A percentile compares a stretch with the other conserved stretches of the same genome.
phyloP scores from a whole-genome alignment of 768 basidiomycete genomes.

The Russula sp. region DNA sequence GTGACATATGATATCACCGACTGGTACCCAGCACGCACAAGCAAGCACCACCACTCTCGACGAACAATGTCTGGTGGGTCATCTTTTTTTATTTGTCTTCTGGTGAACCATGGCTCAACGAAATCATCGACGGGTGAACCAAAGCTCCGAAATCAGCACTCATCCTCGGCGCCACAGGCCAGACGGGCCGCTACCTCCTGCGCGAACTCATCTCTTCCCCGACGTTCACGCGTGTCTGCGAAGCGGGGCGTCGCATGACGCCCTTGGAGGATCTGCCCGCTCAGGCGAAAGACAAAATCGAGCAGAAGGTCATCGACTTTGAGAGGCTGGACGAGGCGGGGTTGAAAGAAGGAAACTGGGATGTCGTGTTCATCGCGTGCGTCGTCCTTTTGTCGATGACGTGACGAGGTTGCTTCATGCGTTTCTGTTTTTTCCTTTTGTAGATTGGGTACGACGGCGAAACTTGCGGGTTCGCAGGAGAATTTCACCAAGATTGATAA shows the following conservation, averaged over 20 bases:
- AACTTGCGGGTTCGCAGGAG: slow-evolving; percentile 51
- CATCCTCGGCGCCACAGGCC: slow-evolving; percentile 69
- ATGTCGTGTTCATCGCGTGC: slow-evolving; percentile 66
- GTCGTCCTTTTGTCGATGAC: slow-evolving; percentile 22
- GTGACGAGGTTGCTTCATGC: neutral
- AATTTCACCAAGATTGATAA: slow-evolving; percentile 73
- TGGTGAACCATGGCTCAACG: neutral
- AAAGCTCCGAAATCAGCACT: slow-evolving; percentile 40
- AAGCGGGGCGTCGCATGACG: slow-evolving; percentile 63
- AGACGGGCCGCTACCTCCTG: slow-evolving; percentile 55
- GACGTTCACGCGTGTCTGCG: slow-evolving; percentile 51
- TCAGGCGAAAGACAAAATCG: slow-evolving; percentile 47
- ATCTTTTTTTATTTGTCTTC: too few species aligned
- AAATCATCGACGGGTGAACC: neutral
- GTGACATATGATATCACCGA: too few species aligned
- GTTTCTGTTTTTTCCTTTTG: neutral
- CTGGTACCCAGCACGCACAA: neutral
- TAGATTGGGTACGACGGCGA: slow-evolving; percentile 60
- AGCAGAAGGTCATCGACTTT: slow-evolving; percentile 61
- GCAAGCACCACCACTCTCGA: neutral
- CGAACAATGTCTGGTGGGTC: neutral
- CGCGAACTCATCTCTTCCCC: slow-evolving; percentile 50
- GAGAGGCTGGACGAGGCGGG: slow-evolving; percentile 51
- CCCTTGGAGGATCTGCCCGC: slow-evolving; percentile 33
- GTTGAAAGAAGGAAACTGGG: slow-evolving; percentile 53